phyloP scores from a whole-genome alignment of 2,329 filamentous ascomycete genomes.

The Neocucurbitaria cava region DNA sequence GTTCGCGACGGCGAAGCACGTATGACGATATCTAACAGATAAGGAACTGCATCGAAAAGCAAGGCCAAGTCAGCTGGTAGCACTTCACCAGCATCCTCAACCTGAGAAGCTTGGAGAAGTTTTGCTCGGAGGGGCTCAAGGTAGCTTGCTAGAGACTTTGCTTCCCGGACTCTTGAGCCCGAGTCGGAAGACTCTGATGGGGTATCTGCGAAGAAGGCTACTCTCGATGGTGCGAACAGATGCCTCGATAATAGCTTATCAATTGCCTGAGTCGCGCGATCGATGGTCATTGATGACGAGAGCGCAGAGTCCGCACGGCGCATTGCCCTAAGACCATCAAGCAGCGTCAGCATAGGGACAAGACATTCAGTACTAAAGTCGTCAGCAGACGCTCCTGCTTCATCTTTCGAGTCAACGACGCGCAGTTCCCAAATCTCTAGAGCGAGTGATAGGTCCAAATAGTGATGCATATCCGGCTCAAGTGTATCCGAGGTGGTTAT shows the following conservation, averaged over 20 bases:
- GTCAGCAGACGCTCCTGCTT: conserved; percentile 38
- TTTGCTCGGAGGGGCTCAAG: conserved; percentile 38
- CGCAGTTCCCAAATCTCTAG: conserved; percentile 47
- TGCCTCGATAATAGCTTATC: conserved; percentile 52
- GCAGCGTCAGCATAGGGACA: conserved; percentile 37
- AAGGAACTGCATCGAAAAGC: conserved; percentile 36
- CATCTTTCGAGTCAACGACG: conserved; percentile 31
- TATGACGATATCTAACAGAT: conserved; percentile 52
- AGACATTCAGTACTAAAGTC: conserved; percentile 50
- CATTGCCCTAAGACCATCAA: conserved; percentile 22
- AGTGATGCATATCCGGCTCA: conserved; percentile 4
- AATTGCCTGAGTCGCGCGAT: conserved; percentile 26
- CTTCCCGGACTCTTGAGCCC: conserved; percentile 11
- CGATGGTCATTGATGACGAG: background rate
- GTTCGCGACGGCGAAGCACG: conserved; percentile 50
- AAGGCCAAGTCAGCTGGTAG: conserved; percentile 27
- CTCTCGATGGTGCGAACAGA: conserved; percentile 50
- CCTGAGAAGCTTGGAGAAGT: conserved; percentile 40
- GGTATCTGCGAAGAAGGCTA: conserved; percentile 43
- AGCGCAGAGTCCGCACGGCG: conserved; percentile 3
- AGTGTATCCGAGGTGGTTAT: conserved; percentile 1
- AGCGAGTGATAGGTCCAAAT: conserved; percentile 31
- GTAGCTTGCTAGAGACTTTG: conserved; percentile 24
- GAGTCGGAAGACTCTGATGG: conserved; percentile 3
- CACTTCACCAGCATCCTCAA: conserved; percentile 34